phyloP scores from a whole-genome alignment of 2,329 filamentous ascomycete species.

The Penicillium sp. region DNA sequence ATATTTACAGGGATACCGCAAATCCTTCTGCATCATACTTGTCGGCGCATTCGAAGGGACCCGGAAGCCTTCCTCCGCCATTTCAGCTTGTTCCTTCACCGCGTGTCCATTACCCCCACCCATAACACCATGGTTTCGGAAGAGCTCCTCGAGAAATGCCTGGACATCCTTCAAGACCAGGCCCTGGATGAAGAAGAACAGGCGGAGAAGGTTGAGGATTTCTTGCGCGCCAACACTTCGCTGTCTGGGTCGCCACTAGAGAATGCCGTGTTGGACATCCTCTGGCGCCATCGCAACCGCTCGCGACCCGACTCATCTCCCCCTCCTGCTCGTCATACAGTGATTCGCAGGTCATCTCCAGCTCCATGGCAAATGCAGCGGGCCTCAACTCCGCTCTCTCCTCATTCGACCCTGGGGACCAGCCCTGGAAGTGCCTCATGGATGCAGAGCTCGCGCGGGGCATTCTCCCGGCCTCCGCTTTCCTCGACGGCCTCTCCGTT shows the following conservation, averaged over 20 bases:
- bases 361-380: constrained; percentile 82
- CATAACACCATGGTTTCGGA: constrained; percentile 74
- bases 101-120: constrained; percentile 8
- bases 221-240: constrained; percentile 71
- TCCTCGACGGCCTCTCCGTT: constrained; percentile 79
- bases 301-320: constrained; percentile 61
- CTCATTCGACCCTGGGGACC: constrained; percentile 68
- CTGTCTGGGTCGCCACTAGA: constrained; percentile 74
- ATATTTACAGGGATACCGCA: not conserved
- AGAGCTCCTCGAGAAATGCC: constrained; percentile 84
- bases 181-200: constrained; percentile 89
- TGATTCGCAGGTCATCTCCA: constrained; percentile 84
- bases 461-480: constrained; percentile 70
- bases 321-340: constrained; percentile 78
- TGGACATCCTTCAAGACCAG: constrained; percentile 78
- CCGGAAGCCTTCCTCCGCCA: not conserved
- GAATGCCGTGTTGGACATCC: constrained; percentile 80
- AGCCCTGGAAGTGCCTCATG: constrained; percentile 81
- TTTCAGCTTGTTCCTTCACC: constrained; percentile 7
- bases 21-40: not conserved
- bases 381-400: constrained; percentile 72
- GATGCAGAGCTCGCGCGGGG: constrained; percentile 65
- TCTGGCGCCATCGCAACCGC: constrained; percentile 60
- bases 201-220: constrained; percentile 81
- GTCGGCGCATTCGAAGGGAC: not conserved